Evolutionary conservation across 768 basidiomycete species (phyloP), one percentile per base, ranked within the genome.

Genomic region (Tulasnella sp.): DNA sequence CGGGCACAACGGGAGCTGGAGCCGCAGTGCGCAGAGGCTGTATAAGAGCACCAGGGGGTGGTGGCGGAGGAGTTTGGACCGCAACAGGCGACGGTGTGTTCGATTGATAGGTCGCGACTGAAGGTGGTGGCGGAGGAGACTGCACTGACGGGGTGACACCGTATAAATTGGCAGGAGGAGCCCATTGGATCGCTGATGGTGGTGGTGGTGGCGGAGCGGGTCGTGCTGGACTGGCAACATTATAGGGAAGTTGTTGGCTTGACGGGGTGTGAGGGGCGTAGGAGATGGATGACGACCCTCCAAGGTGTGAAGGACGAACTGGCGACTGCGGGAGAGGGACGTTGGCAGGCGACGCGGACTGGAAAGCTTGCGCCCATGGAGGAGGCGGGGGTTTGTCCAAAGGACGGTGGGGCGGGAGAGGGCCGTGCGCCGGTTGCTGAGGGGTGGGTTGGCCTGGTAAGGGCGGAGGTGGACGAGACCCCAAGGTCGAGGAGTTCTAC

Each of bases 361-460:
- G 78, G 66, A 79, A 75, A 7, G 78, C 79, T 39, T 74, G 74
- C 14, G 71, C 65, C 32, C 75, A 74, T 74, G 74, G 72, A 41
- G 72, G 78, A 69, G 77, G 76, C 67, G 76, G 74, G 19, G 78
- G 78, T 52, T 78, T 77, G 75, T 75, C 75, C 72, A 35, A 19
- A 9, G 64, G 32, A 17, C 76, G 74, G n/a, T 75, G 76, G 12
- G 77, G 77, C 1, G 79, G 79, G 14, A 74, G 78, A 26, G 19
- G 52, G 52, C 22, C 44, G 16, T 5, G 42, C 11, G 42, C 42
- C 11, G 12, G n/a, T n/a, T 42, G 42, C 26, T 47, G 44, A 9
- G 17, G n/a, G n/a, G 19, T 8, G 3, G 71, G 67, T 68, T 72
- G 63, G 22, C 72, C 67, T 1, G 62, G 41, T 14, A 67, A 29